Evolutionary conservation across 371 early-diverging fungal genomes (phyloP), one percentile per base, ranked within the genome.

Genomic region (Mucor velutinosus): DNA sequence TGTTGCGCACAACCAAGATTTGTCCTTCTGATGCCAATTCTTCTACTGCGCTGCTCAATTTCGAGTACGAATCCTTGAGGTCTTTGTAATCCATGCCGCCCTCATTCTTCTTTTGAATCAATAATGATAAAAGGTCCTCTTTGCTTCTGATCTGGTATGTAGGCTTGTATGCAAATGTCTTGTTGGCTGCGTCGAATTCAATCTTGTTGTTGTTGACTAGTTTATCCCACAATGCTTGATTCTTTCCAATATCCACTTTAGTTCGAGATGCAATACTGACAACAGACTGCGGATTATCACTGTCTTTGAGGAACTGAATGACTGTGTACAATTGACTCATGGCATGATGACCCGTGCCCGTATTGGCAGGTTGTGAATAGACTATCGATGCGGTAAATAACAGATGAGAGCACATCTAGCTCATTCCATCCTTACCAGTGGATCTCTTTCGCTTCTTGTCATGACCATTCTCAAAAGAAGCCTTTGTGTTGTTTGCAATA

Each of bases 21-120:
- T 85, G 76, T 7, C 91, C 90, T 35, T 85, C 81, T 12, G 80
- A 70, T 0, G 92, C 89, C 51, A 95, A 77, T 45, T 94, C 94
- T 61, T 88, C 82, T 5, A 93, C 89, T 14, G 90, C 88, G 43
- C 87, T 87, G 19, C 80, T 65, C 23, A 93, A 74, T 49, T 91
- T 91, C 17, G 92, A 78, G 70, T 92, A 92, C 3, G 94, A 94
- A 62, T 94, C 96, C 47, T 88, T 87, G 41, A 95, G 81, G 47
- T 90, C 92, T 69, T 90, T 92, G 58, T 89, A 87, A 37, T 93
- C 93, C 79, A 92, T 87, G 3, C 94, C 96, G 17, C 90, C 92
- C 43, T 86, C 80, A 49, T 85, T 80, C 43, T 76, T 81, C 32
- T 85, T 81, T 32, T 79, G 71, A 27, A 89, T 80, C 59, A 95